Conservation (phyloP, 2,329 filamentous ascomycete genomes). For the Aureobasidium uvarum region DNA sequence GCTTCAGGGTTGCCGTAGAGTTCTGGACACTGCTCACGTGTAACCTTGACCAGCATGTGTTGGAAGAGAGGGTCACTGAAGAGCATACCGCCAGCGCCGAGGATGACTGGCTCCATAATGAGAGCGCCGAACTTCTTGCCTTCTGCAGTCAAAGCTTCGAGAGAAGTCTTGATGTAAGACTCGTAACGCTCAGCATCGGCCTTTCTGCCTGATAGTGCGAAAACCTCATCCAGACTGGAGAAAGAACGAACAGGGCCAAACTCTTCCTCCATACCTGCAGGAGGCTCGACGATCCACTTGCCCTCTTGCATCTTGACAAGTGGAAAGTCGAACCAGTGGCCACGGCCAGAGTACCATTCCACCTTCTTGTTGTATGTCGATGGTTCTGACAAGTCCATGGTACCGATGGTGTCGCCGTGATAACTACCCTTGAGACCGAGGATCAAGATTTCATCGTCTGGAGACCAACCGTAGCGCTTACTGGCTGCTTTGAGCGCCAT, state of each 20-base stretch:
- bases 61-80: conserved; percentile 84
- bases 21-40: conserved; percentile 48
- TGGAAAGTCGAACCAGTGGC: conserved; percentile 78
- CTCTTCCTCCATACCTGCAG: conserved; percentile 49
- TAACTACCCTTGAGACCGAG: conserved; percentile 77
- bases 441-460: conserved; percentile 60
- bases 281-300: conserved; percentile 62
- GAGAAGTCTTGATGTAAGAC: conserved; percentile 55
- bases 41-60: conserved; percentile 63
- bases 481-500: conserved; percentile 74
- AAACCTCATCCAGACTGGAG: conserved; percentile 55
- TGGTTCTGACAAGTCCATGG: conserved; percentile 81
- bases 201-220: conserved; percentile 55
- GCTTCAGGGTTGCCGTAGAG: neutral
- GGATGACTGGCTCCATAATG: conserved; percentile 74
- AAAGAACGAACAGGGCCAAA: conserved; percentile 50
- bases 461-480: conserved; percentile 64
- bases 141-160: conserved; percentile 55
- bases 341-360: conserved; percentile 79
- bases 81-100: conserved; percentile 81
- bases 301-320: conserved; percentile 65
- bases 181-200: conserved; percentile 55
- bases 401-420: conserved; percentile 83
- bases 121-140: conserved; percentile 71
- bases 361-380: conserved; percentile 76